Evolutionary conservation across 345 rosid species (phyloP), one percentile per base, ranked within the genome.

Genomic region (Linum usitatissimum): DNA sequence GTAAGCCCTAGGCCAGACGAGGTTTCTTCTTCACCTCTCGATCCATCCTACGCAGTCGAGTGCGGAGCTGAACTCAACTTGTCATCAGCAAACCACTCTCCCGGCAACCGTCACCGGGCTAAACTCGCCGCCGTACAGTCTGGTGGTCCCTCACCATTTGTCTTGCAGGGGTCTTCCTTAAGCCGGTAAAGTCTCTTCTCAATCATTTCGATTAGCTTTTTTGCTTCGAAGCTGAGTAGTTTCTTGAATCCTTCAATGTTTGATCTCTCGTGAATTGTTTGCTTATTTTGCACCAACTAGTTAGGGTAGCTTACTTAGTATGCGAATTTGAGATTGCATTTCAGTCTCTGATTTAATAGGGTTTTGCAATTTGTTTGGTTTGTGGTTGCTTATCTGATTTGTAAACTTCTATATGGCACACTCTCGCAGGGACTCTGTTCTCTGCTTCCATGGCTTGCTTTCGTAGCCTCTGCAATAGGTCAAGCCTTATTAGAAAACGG

Each of bases 401-500:
- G 15, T 3, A 0, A 6, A 15, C 58, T 58, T 58, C 6, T 28
- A 20, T 58, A 7, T 59, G 3, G 17, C 48, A 6, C 2, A 6
- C 10, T 59, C 18, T 59, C 18, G 17, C 40, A 34, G 48, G 62
- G 14, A 10, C 15, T 59, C 21, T 15, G 48, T 60, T n/a, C 21
- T 60, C 9, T 36, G 48, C 0, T 64, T 39, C 66, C 65, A 88
- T 84, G 93, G 84, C 90, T 53, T 82, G 59, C 63, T 63, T 85
- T 56, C 76, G 88, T 30, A 65, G 83, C 57, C 73, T 88, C 66
- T 61, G 79, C 30, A 75, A 63, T 62, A 78, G 93, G 53, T 77
- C 88, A 6, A 75, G 68, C 63, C 69, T 81, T 40, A 0, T 68
- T 51, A 63, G 79, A 58, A 78, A 78, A 53, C 34, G 79, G 30